These are phyloP conservation scores for Hericium rajendrae DNA, from an alignment of 768 basidiomycete genomes.

Conservation along the genomic window DNA sequence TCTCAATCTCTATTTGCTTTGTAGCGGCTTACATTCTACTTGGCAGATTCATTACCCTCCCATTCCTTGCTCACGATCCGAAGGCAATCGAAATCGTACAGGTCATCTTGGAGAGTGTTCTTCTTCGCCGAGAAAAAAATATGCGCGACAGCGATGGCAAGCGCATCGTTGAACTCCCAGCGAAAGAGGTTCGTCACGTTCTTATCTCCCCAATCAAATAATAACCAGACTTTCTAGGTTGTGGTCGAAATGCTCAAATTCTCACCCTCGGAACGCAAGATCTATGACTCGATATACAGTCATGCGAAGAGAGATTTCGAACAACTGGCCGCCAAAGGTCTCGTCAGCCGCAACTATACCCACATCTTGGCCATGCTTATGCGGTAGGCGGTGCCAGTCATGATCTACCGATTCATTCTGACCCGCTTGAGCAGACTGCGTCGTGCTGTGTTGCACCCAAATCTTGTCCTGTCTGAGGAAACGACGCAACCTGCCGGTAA, in stretches of 20 bases:
- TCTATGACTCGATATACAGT: constrained; percentile 81
- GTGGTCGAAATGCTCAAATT: constrained; percentile 70
- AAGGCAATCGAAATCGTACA: constrained; percentile 94
- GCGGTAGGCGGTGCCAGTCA: constrained; percentile 42
- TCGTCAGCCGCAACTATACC: constrained; percentile 72
- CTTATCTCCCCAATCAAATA: neutral
- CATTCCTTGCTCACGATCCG: constrained; percentile 84
- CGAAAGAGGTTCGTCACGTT: constrained; percentile 53
- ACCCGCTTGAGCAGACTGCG: constrained; percentile 47
- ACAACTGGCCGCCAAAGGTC: constrained; percentile 66
- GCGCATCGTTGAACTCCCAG: constrained; percentile 78
- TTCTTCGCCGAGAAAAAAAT: constrained; percentile 86
- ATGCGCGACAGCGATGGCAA: constrained; percentile 85
- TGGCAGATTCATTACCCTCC: constrained; percentile 71
- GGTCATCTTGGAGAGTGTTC: constrained; percentile 80
- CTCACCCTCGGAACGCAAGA: constrained; percentile 67
- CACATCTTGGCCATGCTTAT: constrained; percentile 92
- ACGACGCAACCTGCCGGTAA: constrained; percentile 29
- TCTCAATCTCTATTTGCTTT: neutral
- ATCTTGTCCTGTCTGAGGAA: constrained; percentile 56
- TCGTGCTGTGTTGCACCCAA: constrained; percentile 87
- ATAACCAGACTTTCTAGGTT: constrained; percentile 32
- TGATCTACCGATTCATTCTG: neutral
- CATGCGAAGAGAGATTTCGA: constrained; percentile 77
- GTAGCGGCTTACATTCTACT: neutral